These are phyloP conservation scores for Sugiyamaella boreocaroliniensis DNA, from an alignment of 805 yeast species.

Conservation along the genomic window DNA sequence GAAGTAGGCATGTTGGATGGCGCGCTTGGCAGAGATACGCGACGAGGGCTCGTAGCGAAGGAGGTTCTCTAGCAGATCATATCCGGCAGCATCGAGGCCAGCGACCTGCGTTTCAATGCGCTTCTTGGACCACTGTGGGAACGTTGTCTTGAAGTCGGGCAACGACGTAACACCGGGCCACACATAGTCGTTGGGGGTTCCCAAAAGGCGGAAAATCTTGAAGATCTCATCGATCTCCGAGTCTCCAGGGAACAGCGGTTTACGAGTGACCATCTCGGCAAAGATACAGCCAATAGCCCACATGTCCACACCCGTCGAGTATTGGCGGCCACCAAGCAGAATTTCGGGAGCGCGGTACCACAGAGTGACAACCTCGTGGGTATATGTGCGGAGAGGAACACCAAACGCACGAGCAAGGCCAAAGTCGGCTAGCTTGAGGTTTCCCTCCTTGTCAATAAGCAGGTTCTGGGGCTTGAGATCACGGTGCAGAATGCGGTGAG, in stretches of 20 bases:
- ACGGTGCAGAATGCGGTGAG: slow-evolving; percentile 89
- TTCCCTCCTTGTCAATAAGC: slow-evolving; percentile 91
- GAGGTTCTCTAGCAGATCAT: slow-evolving; percentile 68
- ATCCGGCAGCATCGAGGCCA: slow-evolving; percentile 72
- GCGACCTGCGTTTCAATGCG: slow-evolving; percentile 67
- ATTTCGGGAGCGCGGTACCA: slow-evolving; percentile 99
- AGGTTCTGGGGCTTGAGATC: slow-evolving; percentile 96
- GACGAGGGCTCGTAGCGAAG: slow-evolving; percentile 89
- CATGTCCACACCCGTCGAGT: slow-evolving; percentile 97
- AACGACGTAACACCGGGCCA: slow-evolving; percentile 93
- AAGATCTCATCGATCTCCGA: slow-evolving; percentile 96
- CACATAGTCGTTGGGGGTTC: slow-evolving; percentile 85
- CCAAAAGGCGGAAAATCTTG: slow-evolving; percentile 83
- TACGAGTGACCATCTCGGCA: slow-evolving; percentile 95
- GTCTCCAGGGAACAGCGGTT: slow-evolving; percentile 94
- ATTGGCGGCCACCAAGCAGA: slow-evolving; percentile 90
- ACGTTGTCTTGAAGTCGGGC: slow-evolving; percentile 89
- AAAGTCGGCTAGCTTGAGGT: slow-evolving; percentile 83
- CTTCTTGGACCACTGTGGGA: slow-evolving; percentile 83
- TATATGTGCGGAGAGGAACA: slow-evolving; percentile 91
- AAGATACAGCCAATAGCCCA: slow-evolving; percentile 98
- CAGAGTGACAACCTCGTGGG: slow-evolving; percentile 95
- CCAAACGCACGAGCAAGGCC: slow-evolving; percentile 97
- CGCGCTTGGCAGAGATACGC: slow-evolving; percentile 90
- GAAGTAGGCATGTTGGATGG: slow-evolving; percentile 82